Evolutionary conservation across 1,139 yeast species (phyloP), one percentile per base, ranked within the genome.

Genomic region (Hanseniaspora gamundiae): DNA sequence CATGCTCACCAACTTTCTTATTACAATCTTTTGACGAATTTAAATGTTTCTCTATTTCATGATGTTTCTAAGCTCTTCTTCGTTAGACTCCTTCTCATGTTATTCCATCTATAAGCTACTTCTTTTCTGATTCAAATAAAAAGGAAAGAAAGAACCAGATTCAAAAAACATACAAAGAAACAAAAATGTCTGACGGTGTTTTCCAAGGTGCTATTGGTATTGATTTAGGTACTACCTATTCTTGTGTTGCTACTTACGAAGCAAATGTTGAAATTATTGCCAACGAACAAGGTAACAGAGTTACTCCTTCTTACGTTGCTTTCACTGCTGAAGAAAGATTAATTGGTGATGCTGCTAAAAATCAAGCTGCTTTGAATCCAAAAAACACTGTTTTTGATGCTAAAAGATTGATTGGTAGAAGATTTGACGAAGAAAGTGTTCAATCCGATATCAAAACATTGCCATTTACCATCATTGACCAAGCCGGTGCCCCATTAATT

Each of bases 121-220:
- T 44, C 39, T 26, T n/a, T n/a, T n/a, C n/a, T n/a, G n/a, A n/a
- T n/a, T n/a, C n/a, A n/a, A n/a, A n/a, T n/a, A n/a, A n/a, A 38
- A 28, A 24, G 26, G 36, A 24, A 27, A 43, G 11, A 3, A 24
- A 41, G 33, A 35, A 16, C 43, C 45, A 43, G 42, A 35, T 41
- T 30, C 24, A 45, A 50, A 45, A 49, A 52, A 48, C 49, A 52
- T 51, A 49, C 52, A 51, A 48, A 49, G 49, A 52, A 30, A 39
- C 31, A 49, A 76, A 69, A 69, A 81, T 81, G 88, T 85, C 88
- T 80, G 96, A 88, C 80, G 95, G 95, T 83, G 94, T 88, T 76
- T 88, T 84, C 84, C 94, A 88, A 80, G 95, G 95, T 80, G 97
- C 97, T 75, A 87, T 88, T 76, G 97, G 98, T 80, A 88, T 88